Evolutionary conservation across 306 rosid genomes (phyloP), one percentile per base, ranked within the genome.

Genomic region (Glycine tomentella): DNA sequence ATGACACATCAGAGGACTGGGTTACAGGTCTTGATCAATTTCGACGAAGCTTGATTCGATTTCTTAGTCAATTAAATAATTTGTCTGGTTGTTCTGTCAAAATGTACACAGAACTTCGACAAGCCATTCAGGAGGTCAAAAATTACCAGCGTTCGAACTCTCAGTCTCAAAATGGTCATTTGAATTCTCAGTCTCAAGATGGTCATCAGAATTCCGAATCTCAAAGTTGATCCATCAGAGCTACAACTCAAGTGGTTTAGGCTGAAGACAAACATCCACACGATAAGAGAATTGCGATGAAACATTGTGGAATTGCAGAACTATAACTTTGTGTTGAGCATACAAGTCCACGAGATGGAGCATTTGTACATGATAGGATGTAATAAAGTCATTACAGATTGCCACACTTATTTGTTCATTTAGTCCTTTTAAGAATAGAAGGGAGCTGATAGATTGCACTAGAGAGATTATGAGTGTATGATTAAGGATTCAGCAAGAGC

Each of bases 41-140:
- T 55, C 88, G 86, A 25, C 77, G 81, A 38, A 87, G 90, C 84
- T 85, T 96, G 91, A 85, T 76, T 15, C 81, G 81, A 17, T 90
- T 96, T 87, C 86, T 87, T 0, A 72, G 86, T 58, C 88, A 85
- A 53, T 77, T 96, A 74, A 85, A 69, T 52, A 78, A 65, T 59
- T 89, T 93, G 87, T 86, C 97, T 5, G 88, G 86, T n/a, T 81
- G 86, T 80, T 92, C 97, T 45, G 88, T 89, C 50, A 68, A 73
- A 11, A 90, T 90, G 93, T 87, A 92, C 82, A 70, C 40, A 14
- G 88, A 89, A 16, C 86, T 96, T 57, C 77, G 78, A 69, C 72
- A 81, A 69, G 78, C 65, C 49, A 89, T 96, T 70, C 66, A 83
- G 52, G 48, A 48, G 10, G 80, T 88, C 0, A 91, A 90, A 87